Conservation (phyloP, 2,329 filamentous ascomycete genomes). For the Colletotrichum brevisporum region DNA sequence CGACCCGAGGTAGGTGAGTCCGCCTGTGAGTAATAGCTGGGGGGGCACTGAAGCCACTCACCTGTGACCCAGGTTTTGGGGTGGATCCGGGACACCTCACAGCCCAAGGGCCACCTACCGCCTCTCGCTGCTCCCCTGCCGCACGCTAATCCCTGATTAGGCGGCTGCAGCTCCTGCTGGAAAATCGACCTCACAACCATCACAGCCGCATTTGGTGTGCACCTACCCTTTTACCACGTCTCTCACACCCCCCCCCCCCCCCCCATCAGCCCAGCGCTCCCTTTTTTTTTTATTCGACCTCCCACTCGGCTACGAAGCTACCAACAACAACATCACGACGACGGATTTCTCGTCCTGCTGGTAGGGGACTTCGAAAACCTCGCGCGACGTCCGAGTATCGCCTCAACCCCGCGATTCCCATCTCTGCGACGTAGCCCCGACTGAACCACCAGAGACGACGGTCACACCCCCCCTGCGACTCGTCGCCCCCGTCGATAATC, state of each 20-base stretch:
- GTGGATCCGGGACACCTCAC: too few species aligned
- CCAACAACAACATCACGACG: slow-evolving; percentile 21
- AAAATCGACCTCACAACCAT: slow-evolving; percentile 46
- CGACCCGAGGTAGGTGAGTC: too few species aligned
- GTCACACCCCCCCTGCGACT: slow-evolving; percentile 39
- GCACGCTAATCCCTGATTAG: slow-evolving; percentile 53
- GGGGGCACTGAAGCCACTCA: too few species aligned
- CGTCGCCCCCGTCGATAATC: slow-evolving; percentile 14
- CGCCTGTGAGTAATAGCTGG: too few species aligned
- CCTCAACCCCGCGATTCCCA: slow-evolving; percentile 46
- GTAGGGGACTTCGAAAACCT: slow-evolving; percentile 22
- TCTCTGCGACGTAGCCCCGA: slow-evolving; percentile 7
- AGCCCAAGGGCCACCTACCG: too few species aligned
- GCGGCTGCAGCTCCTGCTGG: slow-evolving; percentile 46
- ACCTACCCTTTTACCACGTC: slow-evolving; percentile 24
- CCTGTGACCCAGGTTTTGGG: too few species aligned
- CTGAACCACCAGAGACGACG: slow-evolving; percentile 33
- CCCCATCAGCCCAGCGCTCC: slow-evolving; percentile 34
- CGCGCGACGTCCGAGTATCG: slow-evolving; percentile 37
- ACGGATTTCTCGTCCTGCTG: slow-evolving; percentile 28
- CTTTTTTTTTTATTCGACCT: slow-evolving; percentile 31
- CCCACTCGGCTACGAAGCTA: slow-evolving; percentile 1
- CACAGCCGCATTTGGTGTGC: slow-evolving; percentile 38
- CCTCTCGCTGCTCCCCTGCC: slow-evolving; percentile 32
- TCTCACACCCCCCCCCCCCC: slow-evolving; percentile 12